Percentiles rank a stretch among this genome's conserved stretches.
phyloP scores from a whole-genome alignment of 73 alveolate genomes.

The Paramecium sexaurelia region DNA sequence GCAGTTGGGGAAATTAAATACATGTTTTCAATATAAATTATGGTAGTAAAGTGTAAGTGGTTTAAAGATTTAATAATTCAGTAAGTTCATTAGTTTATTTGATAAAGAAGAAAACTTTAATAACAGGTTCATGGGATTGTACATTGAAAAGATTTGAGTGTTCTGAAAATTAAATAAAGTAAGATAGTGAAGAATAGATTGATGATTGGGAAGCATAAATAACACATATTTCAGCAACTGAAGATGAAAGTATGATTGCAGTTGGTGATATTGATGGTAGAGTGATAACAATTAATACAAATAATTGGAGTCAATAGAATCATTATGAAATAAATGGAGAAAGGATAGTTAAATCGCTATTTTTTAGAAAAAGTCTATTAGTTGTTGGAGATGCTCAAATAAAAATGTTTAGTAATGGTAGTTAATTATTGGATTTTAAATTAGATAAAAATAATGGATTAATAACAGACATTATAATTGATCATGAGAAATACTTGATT shows the following conservation, averaged over 20 bases:
- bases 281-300: neutral
- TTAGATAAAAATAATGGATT: slow-evolving; percentile 41
- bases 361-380: neutral
- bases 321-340: slow-evolving; percentile 38
- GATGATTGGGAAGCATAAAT: slow-evolving; percentile 66
- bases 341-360: slow-evolving; percentile 16
- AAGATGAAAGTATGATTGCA: slow-evolving; percentile 58
- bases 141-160: slow-evolving; percentile 66
- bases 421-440: slow-evolving; percentile 39
- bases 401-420: slow-evolving; percentile 31
- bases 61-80: slow-evolving; percentile 69
- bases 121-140: slow-evolving; percentile 78
- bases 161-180: slow-evolving; percentile 36
- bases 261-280: slow-evolving; percentile 72
- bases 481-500: slow-evolving; percentile 31
- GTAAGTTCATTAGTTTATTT: slow-evolving; percentile 61
- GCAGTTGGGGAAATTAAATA: slow-evolving; percentile 70
- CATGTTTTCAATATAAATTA: slow-evolving; percentile 68
- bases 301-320: neutral
- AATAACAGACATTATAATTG: slow-evolving; percentile 1
- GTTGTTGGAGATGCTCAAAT: slow-evolving; percentile 47
- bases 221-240: slow-evolving; percentile 50
- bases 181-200: slow-evolving; percentile 63
- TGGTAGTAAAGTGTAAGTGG: slow-evolving; percentile 65
- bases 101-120: neutral